These are phyloP conservation scores for Daedalea quercina DNA, from an alignment of 768 basidiomycete species.

Conservation along the genomic window DNA sequence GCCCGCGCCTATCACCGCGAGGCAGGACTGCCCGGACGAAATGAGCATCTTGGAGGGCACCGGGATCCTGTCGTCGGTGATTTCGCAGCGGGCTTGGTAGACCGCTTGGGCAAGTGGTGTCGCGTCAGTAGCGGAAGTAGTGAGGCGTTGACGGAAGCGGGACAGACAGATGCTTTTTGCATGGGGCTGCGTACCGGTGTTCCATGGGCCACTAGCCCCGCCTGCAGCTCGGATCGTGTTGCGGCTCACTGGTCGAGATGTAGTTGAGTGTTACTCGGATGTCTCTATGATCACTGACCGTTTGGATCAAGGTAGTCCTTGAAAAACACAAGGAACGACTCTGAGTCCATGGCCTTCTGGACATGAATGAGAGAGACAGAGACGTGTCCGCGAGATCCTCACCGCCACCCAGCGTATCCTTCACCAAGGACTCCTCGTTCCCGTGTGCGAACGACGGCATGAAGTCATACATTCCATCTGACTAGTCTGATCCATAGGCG, in stretches of 20 bases:
- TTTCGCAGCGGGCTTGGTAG: slow-evolving; percentile 30
- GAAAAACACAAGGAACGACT: too few relatives aligned
- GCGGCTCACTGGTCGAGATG: background rate
- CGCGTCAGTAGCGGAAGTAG: slow-evolving; percentile 8
- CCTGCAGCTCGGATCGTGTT: background rate
- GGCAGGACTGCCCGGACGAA: slow-evolving; percentile 19
- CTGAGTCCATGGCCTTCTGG: too few relatives aligned
- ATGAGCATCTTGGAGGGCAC: slow-evolving; percentile 16
- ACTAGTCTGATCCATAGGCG: slow-evolving; percentile 5
- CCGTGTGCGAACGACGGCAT: slow-evolving; percentile 15
- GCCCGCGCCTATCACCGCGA: slow-evolving; percentile 19
- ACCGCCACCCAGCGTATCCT: background rate
- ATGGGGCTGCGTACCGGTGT: slow-evolving; percentile 18
- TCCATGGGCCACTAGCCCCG: background rate
- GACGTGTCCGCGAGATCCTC: too few relatives aligned
- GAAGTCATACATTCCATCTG: slow-evolving; percentile 8
- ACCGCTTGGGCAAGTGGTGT: slow-evolving; percentile 24
- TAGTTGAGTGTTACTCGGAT: background rate
- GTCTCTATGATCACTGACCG: too few relatives aligned
- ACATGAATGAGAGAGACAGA: too few relatives aligned
- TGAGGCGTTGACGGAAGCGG: slow-evolving; percentile 25
- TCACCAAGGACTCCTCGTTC: slow-evolving; percentile 2
- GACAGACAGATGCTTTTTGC: slow-evolving; percentile 25
- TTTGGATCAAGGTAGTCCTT: too few relatives aligned
- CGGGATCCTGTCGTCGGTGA: slow-evolving; percentile 14